phyloP scores from a whole-genome alignment of 306 rosid genomes.

The Herpetospermum pedunculosum region DNA sequence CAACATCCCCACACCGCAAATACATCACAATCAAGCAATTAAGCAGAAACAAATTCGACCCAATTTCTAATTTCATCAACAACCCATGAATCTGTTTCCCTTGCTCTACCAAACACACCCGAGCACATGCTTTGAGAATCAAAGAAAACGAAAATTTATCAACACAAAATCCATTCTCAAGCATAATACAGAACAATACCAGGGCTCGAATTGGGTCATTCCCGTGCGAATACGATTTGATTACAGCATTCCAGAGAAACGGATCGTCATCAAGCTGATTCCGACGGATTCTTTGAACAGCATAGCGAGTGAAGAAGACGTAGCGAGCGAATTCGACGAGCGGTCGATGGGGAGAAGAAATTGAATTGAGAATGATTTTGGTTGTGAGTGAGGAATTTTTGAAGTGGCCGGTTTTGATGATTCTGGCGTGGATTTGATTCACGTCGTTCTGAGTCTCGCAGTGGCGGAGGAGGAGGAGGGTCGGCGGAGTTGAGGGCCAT shows the following conservation, averaged over 20 bases:
- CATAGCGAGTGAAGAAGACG: conserved; percentile 48
- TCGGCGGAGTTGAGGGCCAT: conserved; percentile 40
- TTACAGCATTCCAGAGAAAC: conserved; percentile 68
- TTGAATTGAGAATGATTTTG: conserved; percentile 39
- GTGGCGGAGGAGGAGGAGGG: conserved; percentile 31
- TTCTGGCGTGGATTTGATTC: conserved; percentile 49
- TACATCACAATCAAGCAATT: conserved; percentile 45
- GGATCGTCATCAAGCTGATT: conserved; percentile 29
- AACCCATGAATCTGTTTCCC: conserved; percentile 62
- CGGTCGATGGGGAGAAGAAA: conserved; percentile 51
- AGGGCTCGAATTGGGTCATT: conserved; percentile 43
- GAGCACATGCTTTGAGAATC: conserved; percentile 59
- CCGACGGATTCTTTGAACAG: conserved; percentile 7
- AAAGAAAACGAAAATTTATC: conserved; percentile 55
- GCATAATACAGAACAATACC: conserved; percentile 39
- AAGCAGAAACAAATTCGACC: conserved; percentile 41
- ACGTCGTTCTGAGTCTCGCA: conserved; percentile 40
- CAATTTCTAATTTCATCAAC: conserved; percentile 40
- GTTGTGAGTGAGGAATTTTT: conserved; percentile 26
- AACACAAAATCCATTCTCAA: conserved; percentile 43
- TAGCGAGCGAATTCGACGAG: conserved; percentile 52
- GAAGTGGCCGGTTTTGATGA: conserved; percentile 43
- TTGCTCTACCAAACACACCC: conserved; percentile 39
- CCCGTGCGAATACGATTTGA: conserved; percentile 67
- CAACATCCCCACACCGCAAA: conserved; percentile 36